A percentile compares a stretch with the other conserved stretches of the same genome.
Evolutionary conservation across 2,329 filamentous ascomycete species (phyloP).

Genomic region (Sphaceloma murrayae): DNA sequence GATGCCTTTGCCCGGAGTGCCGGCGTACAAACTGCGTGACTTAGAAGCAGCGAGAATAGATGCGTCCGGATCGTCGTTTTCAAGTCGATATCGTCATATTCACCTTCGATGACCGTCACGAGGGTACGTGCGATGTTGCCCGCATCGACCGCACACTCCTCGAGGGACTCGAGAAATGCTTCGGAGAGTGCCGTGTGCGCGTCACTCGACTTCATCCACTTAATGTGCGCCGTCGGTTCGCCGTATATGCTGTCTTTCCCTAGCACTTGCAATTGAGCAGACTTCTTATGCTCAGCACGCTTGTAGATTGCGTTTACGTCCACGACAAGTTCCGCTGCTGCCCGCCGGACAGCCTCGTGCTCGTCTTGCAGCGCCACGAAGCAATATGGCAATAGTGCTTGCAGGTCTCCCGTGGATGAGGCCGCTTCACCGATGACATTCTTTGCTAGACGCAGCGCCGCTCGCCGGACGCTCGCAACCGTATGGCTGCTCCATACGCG

Average conservation of each 20-base stretch:
- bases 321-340: constrained; percentile 59
- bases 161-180: constrained; percentile 63
- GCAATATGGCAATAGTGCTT: constrained; percentile 73
- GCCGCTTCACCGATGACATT: constrained; percentile 46
- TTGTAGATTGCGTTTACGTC: constrained; percentile 45
- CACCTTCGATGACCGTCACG: constrained; percentile 49
- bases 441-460: constrained; percentile 58
- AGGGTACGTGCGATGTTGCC: constrained; percentile 59
- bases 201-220: constrained; percentile 51
- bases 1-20: constrained; percentile 58
- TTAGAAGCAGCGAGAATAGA: constrained; percentile 62
- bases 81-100: constrained; percentile 38
- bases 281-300: constrained; percentile 26
- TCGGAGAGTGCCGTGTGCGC: constrained; percentile 52
- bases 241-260: constrained; percentile 58
- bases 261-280: constrained; percentile 39
- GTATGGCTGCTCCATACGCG: constrained; percentile 64
- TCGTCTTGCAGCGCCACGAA: constrained; percentile 65
- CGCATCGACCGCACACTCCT: constrained; percentile 77
- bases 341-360: constrained; percentile 64
- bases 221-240: constrained; percentile 38
- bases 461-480: constrained; percentile 57
- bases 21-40: constrained; percentile 61
- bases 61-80: constrained; percentile 55
- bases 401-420: constrained; percentile 53